A percentile compares a stretch with the other conserved stretches of the same genome.
Evolutionary conservation across 2,329 filamentous ascomycete genomes (phyloP).

Genomic region (Malbranchea zuffiana): DNA sequence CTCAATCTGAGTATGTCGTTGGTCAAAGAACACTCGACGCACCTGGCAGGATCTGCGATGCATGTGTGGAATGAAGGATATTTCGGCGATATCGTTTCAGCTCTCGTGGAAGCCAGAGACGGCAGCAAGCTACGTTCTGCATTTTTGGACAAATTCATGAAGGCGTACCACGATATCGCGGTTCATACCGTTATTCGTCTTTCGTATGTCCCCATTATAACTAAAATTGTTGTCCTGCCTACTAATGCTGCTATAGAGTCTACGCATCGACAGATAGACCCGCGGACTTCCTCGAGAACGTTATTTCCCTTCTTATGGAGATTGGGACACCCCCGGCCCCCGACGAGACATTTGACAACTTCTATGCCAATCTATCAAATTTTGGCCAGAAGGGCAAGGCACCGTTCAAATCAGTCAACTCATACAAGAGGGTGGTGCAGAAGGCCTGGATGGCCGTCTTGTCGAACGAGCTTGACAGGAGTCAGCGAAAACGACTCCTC

Average conservation of each 20-base stretch:
- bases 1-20: slow-evolving; percentile 74
- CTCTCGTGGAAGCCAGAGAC: slow-evolving; percentile 48
- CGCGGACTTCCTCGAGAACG: slow-evolving; percentile 24
- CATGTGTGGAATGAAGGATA: slow-evolving; percentile 59
- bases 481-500: slow-evolving; percentile 70
- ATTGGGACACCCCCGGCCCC: slow-evolving; percentile 56
- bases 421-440: slow-evolving; percentile 71
- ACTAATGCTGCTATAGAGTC: slow-evolving; percentile 22
- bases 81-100: slow-evolving; percentile 53
- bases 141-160: slow-evolving; percentile 67
- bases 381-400: slow-evolving; percentile 49
- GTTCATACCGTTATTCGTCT: slow-evolving; percentile 70
- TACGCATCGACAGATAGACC: slow-evolving; percentile 24
- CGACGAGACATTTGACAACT: slow-evolving; percentile 28
- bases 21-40: slow-evolving; percentile 64
- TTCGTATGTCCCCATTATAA: slow-evolving; percentile 42
- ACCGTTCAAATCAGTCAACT: slow-evolving; percentile 50
- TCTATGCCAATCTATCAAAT: slow-evolving; percentile 41
- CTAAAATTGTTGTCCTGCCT: not conserved
- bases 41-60: slow-evolving; percentile 50
- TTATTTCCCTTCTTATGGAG: slow-evolving; percentile 30
- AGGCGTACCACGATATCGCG: slow-evolving; percentile 71
- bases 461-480: slow-evolving; percentile 50
- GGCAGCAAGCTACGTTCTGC: slow-evolving; percentile 53
- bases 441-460: slow-evolving; percentile 78